Percentiles rank a stretch among this genome's conserved stretches.
Conservation (phyloP, 139 green algal species). For the Chlorella sp. region DNA sequence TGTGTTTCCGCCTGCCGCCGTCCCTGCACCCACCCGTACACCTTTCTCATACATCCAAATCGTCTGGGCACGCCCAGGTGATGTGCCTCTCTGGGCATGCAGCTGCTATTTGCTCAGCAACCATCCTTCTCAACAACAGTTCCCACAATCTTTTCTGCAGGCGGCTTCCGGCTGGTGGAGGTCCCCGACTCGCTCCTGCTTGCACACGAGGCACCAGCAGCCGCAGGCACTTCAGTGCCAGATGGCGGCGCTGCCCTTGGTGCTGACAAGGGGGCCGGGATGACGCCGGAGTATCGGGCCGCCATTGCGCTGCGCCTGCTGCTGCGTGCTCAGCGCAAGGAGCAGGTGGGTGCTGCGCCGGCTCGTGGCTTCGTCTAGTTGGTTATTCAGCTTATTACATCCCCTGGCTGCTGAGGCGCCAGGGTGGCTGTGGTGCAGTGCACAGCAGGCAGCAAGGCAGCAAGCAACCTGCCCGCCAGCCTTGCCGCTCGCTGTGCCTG, state of each 20-base stretch:
- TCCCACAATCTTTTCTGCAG: background rate
- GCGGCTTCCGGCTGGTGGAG: background rate
- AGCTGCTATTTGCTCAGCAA: background rate
- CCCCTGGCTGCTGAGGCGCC: too few relatives aligned
- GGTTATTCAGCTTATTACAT: too few relatives aligned
- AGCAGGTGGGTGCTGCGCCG: slow-evolving; percentile 8
- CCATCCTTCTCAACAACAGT: background rate
- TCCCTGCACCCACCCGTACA: too few relatives aligned
- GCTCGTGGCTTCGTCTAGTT: too few relatives aligned
- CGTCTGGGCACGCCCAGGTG: too few relatives aligned
- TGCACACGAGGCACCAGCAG: background rate
- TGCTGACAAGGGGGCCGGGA: background rate
- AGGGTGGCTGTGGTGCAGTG: background rate
- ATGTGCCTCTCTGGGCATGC: background rate
- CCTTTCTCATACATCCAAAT: too few relatives aligned
- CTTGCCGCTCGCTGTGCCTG: too few relatives aligned
- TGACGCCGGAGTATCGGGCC: background rate
- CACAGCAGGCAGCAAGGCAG: too few relatives aligned
- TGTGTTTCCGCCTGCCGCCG: too few relatives aligned
- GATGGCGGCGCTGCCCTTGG: background rate
- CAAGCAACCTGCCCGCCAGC: too few relatives aligned
- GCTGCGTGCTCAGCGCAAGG: slow-evolving; percentile 21
- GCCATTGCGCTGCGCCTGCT: slow-evolving; percentile 10
- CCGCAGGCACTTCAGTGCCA: background rate
- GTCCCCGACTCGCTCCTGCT: background rate